phyloP scores from a whole-genome alignment of 371 early-diverging fungal genomes.

The Paraphysoderma sedebokerense region DNA sequence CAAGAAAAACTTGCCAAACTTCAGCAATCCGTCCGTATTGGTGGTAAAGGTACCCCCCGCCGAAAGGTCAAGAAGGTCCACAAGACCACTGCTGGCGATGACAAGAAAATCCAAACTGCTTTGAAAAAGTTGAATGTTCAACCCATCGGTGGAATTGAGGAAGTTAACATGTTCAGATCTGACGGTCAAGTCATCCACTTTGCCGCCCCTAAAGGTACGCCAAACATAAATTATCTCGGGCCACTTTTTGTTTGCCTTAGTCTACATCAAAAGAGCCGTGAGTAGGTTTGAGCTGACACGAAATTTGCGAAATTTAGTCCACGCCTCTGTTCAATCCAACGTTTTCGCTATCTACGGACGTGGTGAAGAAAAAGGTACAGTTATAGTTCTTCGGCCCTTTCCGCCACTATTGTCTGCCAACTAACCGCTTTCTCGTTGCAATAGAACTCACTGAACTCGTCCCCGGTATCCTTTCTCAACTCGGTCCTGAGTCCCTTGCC shows the following conservation, averaged over 20 bases:
- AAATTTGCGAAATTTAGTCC: too few relatives aligned
- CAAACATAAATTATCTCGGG: background rate
- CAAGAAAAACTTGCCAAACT: conserved; percentile 89
- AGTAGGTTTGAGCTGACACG: too few relatives aligned
- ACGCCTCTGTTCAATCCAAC: conserved; percentile 71
- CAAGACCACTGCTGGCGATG: conserved; percentile 48
- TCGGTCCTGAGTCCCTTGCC: conserved; percentile 85
- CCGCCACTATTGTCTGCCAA: background rate
- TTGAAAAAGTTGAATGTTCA: conserved; percentile 78
- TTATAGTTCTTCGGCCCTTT: too few relatives aligned
- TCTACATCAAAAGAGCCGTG: too few relatives aligned
- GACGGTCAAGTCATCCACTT: conserved; percentile 92
- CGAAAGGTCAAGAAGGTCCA: conserved; percentile 74
- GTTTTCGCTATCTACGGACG: conserved; percentile 82
- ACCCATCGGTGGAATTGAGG: conserved; percentile 74
- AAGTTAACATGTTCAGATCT: conserved; percentile 96
- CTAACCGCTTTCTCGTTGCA: background rate
- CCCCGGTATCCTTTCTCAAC: conserved; percentile 86
- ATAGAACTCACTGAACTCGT: conserved; percentile 48
- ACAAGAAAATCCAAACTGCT: conserved; percentile 73
- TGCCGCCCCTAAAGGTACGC: conserved; percentile 65
- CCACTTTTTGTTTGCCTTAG: too few relatives aligned
- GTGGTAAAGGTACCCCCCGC: conserved; percentile 72
- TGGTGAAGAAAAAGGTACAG: conserved; percentile 69
- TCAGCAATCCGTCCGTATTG: conserved; percentile 79